These are phyloP conservation scores for Backusella westeae DNA, from an alignment of 192 early-diverging fungal genomes.

Conservation along the genomic window DNA sequence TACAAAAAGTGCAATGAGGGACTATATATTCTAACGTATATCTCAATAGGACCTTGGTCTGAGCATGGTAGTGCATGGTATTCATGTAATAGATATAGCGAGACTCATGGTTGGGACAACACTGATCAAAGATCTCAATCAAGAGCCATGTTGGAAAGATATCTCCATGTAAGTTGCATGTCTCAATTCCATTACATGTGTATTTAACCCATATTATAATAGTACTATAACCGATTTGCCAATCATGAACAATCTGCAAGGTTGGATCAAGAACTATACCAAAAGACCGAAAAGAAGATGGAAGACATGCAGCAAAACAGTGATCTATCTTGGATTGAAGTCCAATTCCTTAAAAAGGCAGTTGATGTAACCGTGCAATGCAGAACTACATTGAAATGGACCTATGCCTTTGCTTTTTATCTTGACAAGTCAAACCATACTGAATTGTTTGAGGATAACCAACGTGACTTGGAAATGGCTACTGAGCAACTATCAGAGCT, in stretches of 20 bases:
- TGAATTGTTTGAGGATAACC: conserved; percentile 95
- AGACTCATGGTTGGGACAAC: conserved; percentile 83
- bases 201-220: neutral
- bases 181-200: neutral
- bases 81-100: conserved; percentile 97
- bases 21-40: too few species aligned
- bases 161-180: conserved; percentile 78
- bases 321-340: conserved; percentile 96
- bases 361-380: conserved; percentile 87
- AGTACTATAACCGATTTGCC: conserved; percentile 96
- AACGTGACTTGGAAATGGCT: conserved; percentile 97
- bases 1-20: neutral
- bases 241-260: conserved; percentile 97
- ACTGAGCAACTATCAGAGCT: conserved; percentile 92
- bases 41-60: conserved; percentile 68
- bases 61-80: conserved; percentile 97
- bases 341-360: conserved; percentile 93
- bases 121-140: conserved; percentile 87
- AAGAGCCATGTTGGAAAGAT: conserved; percentile 83
- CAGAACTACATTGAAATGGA: conserved; percentile 96
- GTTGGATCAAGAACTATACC: conserved; percentile 75
- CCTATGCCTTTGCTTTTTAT: conserved; percentile 96
- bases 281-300: conserved; percentile 93
- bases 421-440: conserved; percentile 83
- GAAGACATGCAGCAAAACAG: conserved; percentile 90